Evolutionary conservation across 495 filamentous ascomycete species (phyloP).

Genomic region (Neurospora tetrasperma): DNA sequence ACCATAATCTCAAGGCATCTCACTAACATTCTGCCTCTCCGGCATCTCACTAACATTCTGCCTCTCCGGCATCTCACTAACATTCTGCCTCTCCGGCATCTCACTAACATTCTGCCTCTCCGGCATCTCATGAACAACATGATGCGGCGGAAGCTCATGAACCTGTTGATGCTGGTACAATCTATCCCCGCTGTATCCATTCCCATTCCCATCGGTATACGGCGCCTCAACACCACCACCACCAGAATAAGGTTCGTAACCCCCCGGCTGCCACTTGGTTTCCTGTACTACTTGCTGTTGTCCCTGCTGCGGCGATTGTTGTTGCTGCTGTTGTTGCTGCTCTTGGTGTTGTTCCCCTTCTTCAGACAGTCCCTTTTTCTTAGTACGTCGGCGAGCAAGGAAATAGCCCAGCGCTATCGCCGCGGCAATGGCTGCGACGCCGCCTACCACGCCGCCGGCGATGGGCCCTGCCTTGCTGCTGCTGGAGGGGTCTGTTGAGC

Average conservation of each 20-base stretch:
- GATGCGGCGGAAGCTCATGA: neutral
- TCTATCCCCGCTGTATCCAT: neutral
- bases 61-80: no score
- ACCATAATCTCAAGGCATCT: neutral
- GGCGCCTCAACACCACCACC: neutral
- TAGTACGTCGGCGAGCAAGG: neutral
- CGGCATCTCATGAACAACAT: neutral
- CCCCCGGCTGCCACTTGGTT: neutral
- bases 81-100: no score
- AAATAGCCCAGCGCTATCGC: neutral
- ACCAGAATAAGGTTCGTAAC: neutral
- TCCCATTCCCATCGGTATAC: neutral
- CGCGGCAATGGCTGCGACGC: conserved; percentile 1
- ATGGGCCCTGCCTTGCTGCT: conserved; percentile 1
- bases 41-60: no score
- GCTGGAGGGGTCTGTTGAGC: neutral
- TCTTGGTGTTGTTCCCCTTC: neutral
- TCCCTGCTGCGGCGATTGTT: neutral
- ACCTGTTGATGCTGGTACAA: neutral
- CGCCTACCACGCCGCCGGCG: conserved; percentile 12
- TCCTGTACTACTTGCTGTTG: neutral
- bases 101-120: neutral
- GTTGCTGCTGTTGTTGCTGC: no score
- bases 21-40: no score
- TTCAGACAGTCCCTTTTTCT: neutral